A percentile compares a stretch with the other conserved stretches of the same genome.
Evolutionary conservation across 2,329 filamentous ascomycete species (phyloP).

Genomic region (Albophoma yamanashiensis): DNA sequence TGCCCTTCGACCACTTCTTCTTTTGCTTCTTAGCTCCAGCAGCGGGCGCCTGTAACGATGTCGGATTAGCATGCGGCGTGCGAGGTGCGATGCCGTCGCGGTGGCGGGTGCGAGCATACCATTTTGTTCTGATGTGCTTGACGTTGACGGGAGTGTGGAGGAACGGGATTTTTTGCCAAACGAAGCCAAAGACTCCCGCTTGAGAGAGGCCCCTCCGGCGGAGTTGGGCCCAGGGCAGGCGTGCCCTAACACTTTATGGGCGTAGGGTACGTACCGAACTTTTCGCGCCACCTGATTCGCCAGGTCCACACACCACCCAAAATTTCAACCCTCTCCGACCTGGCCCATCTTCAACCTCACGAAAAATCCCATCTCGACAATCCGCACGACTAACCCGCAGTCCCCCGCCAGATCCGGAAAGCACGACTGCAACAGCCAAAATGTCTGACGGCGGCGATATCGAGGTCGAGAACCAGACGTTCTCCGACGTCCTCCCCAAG

Average conservation of each 20-base stretch:
- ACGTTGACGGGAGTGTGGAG: conserved; percentile 26
- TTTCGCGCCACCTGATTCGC: conserved; percentile 24
- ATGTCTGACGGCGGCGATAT: conserved; percentile 96
- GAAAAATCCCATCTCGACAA: conserved; percentile 27
- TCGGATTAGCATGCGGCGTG: background rate
- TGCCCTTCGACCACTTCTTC: conserved; percentile 42
- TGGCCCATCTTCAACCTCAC: conserved; percentile 22
- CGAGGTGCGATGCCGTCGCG: conserved; percentile 1
- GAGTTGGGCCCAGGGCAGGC: conserved; percentile 27
- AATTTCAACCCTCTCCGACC: conserved; percentile 22
- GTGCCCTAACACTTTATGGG: conserved; percentile 26
- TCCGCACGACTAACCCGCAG: conserved; percentile 25
- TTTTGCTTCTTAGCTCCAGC: conserved; percentile 40
- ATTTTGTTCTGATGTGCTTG: conserved; percentile 32
- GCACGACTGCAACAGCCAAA: conserved; percentile 37
- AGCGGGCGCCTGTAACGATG: conserved; percentile 27
- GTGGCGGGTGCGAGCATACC: conserved; percentile 19
- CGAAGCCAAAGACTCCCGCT: conserved; percentile 18
- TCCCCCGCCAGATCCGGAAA: conserved; percentile 23
- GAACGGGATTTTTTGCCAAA: conserved; percentile 18
- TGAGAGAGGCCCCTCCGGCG: conserved; percentile 11
- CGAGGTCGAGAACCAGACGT: conserved; percentile 71
- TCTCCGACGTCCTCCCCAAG: conserved; percentile 81
- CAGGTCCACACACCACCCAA: conserved; percentile 21
- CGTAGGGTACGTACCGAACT: conserved; percentile 16